Base-by-base conservation (phyloP, 2,329 filamentous ascomycete genomes). In the Cladosporium austrohemisphaericum region DNA sequence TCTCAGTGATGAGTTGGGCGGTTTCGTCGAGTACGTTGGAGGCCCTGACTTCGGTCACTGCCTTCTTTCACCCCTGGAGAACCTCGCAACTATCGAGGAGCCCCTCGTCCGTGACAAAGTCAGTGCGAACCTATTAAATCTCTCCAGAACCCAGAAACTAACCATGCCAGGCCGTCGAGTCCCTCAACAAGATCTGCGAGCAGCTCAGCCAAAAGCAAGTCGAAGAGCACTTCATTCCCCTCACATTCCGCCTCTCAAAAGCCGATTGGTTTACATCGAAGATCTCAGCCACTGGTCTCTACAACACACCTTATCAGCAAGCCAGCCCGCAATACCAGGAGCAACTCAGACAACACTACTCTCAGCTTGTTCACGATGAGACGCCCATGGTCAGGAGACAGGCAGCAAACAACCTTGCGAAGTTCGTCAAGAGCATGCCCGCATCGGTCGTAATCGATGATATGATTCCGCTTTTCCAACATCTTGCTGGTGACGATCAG, bases 261-360 rank as follows among this genome's bases (percentile, higher is more conserved):
- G 93, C 93, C 72, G 93, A 98, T 74, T 98, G 93, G 93, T 98
- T 98, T 72, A 98, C 93, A 51, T 97, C 93, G 57, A 98, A 97
- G 76, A 93, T 98, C 57, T 98, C 93, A 25, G 93, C 92, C 55
- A 95, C 92, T 57, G 93, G 93, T 55, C 85, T 98, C 55, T 98
- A 92, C 76, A 93, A 88, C 68, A 82, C 84, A 41, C 92, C 93
- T 57, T 98, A 98, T 77, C 86, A 84, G 64, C 95, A 94, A 76
- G 89, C 93, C 52, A 86, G 89, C 49, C 80, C 85, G 44, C 79
- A 84, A n/a, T 83, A 91, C 59, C 93, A 98, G 74, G 89, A 95
- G 73, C 85, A 85, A 61, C 84, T 98, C 52, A 83, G 93, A 65
- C 85, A 92, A 71, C 89, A 96, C 65, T 98, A 97, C 62, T 85